Evolutionary conservation across 2,329 filamentous ascomycete species (phyloP), one percentile per base, ranked within the genome.

Genomic region (Colletotrichum lentis): DNA sequence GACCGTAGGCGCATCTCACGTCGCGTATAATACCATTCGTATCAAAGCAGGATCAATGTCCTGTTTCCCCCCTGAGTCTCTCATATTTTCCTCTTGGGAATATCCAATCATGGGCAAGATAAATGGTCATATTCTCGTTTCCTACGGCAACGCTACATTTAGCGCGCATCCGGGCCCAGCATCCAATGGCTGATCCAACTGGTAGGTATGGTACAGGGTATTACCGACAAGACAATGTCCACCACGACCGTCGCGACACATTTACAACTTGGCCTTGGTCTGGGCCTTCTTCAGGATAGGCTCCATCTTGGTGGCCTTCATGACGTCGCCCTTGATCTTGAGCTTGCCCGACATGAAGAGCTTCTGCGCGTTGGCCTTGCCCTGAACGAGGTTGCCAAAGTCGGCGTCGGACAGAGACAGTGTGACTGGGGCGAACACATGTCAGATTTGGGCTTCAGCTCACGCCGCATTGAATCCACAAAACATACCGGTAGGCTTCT

Each of bases 281-380:
- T 93, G 91, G 44, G 92, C 91, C 86, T 94, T 96, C 86, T 93
- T 94, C 72, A 97, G 83, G 75, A 98, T 91, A 47, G 93, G 92
- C 82, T 97, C 94, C 81, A 97, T 88, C 89, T 96, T 97, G 69
- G 94, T 97, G 44, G 96, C 92, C 88, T 97, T 97, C 95, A 98
- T 98, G 70, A 98, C 89, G 79, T 98, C 94, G 71, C 96, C 96
- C 88, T 94, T 96, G 78, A 98, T 88, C 91, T 98, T 99, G 77
- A 99, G 86, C 86, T 97, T 97, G 75, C 96, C 96, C n/a, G 88
- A 88, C 95, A 99, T 98, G 83, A 98, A 97, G 72, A 99, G 84
- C 74, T 90, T 90, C 86, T 99, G 96, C 65, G 96, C 94, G 77
- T 97, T 97, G 74, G 92, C 93, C 84, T 96, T 93, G 78, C 96